A percentile compares a stretch with the other conserved stretches of the same genome.
Conservation (phyloP, 2,329 filamentous ascomycete species). For the Colletotrichum somersetense region DNA sequence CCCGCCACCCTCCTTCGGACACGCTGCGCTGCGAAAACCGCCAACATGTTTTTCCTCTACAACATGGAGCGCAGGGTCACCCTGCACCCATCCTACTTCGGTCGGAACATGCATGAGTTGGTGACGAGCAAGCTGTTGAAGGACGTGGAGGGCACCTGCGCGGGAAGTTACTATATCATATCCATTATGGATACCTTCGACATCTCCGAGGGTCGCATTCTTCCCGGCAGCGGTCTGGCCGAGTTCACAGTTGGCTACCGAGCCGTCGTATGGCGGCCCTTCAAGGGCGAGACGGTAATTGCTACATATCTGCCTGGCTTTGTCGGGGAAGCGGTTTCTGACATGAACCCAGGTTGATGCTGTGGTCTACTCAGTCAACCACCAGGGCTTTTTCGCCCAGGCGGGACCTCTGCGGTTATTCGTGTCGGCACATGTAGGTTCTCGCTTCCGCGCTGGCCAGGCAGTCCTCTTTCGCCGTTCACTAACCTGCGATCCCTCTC, state of each 20-base stretch:
- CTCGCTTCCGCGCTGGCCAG: slow-evolving; percentile 37
- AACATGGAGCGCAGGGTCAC: slow-evolving; percentile 95
- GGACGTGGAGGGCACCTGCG: slow-evolving; percentile 95
- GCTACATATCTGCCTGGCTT: slow-evolving; percentile 38
- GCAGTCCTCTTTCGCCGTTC: slow-evolving; percentile 20
- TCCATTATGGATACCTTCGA: slow-evolving; percentile 97
- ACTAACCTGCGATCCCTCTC: slow-evolving; percentile 46
- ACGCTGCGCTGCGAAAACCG: slow-evolving; percentile 28
- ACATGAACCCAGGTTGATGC: slow-evolving; percentile 81
- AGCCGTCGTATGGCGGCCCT: slow-evolving; percentile 96
- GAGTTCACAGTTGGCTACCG: slow-evolving; percentile 96
- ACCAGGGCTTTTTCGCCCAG: slow-evolving; percentile 90
- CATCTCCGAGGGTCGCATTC: slow-evolving; percentile 91
- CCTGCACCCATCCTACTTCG: slow-evolving; percentile 97
- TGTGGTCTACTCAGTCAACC: slow-evolving; percentile 90
- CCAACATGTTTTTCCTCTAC: slow-evolving; percentile 95
- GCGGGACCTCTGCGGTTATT: slow-evolving; percentile 84
- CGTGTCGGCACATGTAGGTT: slow-evolving; percentile 82
- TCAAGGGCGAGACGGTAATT: slow-evolving; percentile 96
- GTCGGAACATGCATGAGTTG: slow-evolving; percentile 90
- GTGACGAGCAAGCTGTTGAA: slow-evolving; percentile 90
- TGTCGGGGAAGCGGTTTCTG: slow-evolving; percentile 40
- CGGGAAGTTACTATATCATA: slow-evolving; percentile 96
- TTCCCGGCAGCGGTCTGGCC: slow-evolving; percentile 90
- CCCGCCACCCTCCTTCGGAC: slow-evolving; percentile 4